phyloP scores from a whole-genome alignment of 2,329 filamentous ascomycete species.

The Graphilbum fragrans region DNA sequence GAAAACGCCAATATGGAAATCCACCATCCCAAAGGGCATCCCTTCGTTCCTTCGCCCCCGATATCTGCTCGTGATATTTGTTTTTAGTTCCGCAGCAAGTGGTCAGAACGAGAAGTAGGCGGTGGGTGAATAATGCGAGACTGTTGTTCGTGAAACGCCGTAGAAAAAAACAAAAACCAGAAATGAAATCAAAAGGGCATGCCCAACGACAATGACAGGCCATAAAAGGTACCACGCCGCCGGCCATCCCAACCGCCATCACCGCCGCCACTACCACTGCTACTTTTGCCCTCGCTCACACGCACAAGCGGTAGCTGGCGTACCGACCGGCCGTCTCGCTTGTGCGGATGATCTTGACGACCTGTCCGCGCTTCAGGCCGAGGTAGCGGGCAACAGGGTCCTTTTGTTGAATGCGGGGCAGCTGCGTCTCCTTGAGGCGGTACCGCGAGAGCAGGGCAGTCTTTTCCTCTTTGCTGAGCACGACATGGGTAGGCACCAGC shows the following conservation, averaged over 20 bases:
- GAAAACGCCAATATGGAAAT: too few relatives aligned
- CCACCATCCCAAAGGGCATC: too few relatives aligned
- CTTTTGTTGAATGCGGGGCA: conserved; percentile 80
- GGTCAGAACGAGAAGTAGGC: too few relatives aligned
- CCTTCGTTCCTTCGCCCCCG: too few relatives aligned
- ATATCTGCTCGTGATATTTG: too few relatives aligned
- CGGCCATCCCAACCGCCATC: background rate
- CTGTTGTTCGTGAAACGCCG: too few relatives aligned
- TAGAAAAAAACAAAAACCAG: background rate
- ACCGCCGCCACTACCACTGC: background rate
- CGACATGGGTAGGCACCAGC: conserved; percentile 83
- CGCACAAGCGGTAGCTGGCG: conserved; percentile 75
- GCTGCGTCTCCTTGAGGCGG: conserved; percentile 91
- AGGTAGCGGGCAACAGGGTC: conserved; percentile 91
- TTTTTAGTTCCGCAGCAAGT: too few relatives aligned
- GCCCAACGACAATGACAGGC: too few relatives aligned
- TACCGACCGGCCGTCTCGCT: conserved; percentile 94
- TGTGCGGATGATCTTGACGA: conserved; percentile 96
- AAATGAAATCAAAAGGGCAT: background rate
- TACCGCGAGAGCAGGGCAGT: conserved; percentile 74
- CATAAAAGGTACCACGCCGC: background rate
- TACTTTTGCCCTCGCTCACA: conserved; percentile 27
- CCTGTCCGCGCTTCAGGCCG: conserved; percentile 79
- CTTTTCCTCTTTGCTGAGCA: conserved; percentile 88
- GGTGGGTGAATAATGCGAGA: too few relatives aligned